Percentiles rank a stretch among this genome's conserved stretches.
Evolutionary conservation across 2,329 filamentous ascomycete genomes (phyloP).

Genomic region (Ceratocystis variospora): DNA sequence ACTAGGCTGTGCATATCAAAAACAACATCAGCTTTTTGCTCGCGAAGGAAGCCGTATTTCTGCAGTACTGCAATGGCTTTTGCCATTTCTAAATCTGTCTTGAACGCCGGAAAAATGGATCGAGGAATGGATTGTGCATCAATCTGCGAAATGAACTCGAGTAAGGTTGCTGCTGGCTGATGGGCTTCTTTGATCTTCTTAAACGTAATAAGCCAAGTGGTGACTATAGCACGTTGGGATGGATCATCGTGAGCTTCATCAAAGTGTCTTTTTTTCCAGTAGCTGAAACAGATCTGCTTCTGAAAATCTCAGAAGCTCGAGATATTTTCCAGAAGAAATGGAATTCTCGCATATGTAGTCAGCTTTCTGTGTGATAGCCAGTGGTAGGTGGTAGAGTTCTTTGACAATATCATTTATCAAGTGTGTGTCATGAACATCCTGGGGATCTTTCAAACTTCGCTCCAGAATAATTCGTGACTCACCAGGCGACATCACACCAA

Average conservation of each 20-base stretch:
- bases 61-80: not conserved
- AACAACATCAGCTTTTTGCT: not conserved
- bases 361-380: constrained; percentile 20
- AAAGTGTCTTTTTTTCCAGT: not conserved
- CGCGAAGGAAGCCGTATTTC: not conserved
- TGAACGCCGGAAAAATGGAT: not conserved
- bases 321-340: not conserved
- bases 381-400: constrained; percentile 16
- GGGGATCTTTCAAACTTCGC: not conserved
- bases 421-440: too few relatives aligned
- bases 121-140: not conserved
- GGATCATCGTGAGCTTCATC: not conserved
- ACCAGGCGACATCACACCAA: not conserved
- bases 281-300: not conserved
- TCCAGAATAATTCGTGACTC: not conserved
- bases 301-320: not conserved
- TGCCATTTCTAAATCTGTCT: not conserved
- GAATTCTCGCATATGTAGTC: constrained; percentile 18
- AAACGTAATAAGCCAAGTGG: not conserved
- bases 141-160: not conserved
- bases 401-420: not conserved
- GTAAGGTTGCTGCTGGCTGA: not conserved
- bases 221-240: not conserved
- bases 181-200: not conserved
- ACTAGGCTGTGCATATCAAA: not conserved